Percentiles rank a stretch among this genome's conserved stretches.
Conservation (phyloP, 441 rosid species). For the Breynia disticha region DNA sequence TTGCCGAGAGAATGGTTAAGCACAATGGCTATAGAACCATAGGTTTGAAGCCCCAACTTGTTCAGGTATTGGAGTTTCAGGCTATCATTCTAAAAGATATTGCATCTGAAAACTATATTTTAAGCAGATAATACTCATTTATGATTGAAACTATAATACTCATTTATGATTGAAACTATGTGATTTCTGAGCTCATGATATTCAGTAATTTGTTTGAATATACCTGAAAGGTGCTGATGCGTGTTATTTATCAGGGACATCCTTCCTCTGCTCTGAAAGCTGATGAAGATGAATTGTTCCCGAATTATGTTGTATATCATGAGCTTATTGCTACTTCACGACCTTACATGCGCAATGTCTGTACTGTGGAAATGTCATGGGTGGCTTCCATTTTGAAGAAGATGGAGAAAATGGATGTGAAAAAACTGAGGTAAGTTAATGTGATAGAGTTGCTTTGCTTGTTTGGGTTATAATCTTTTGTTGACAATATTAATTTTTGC, state of each 20-base stretch:
- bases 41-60: slow-evolving; percentile 69
- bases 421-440: slow-evolving; percentile 56
- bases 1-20: slow-evolving; percentile 88
- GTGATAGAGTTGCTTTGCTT: neutral
- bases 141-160: neutral
- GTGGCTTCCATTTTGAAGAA: slow-evolving; percentile 58
- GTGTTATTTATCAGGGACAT: slow-evolving; percentile 52
- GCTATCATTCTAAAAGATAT: neutral
- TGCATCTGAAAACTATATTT: neutral
- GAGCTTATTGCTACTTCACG: slow-evolving; percentile 77
- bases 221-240: slow-evolving; percentile 5
- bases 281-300: slow-evolving; percentile 64
- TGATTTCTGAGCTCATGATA: neutral
- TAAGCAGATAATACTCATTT: neutral
- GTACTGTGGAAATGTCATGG: slow-evolving; percentile 65
- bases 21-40: slow-evolving; percentile 88
- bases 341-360: slow-evolving; percentile 76
- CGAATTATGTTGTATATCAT: slow-evolving; percentile 70
- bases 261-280: slow-evolving; percentile 71
- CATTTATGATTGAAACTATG: neutral
- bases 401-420: slow-evolving; percentile 50
- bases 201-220: no score
- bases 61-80: slow-evolving; percentile 48
- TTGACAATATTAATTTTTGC: neutral
- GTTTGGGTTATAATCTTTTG: neutral